Evolutionary conservation across 1,139 yeast species (phyloP).

Genomic region (Tardiomyces blankii): DNA sequence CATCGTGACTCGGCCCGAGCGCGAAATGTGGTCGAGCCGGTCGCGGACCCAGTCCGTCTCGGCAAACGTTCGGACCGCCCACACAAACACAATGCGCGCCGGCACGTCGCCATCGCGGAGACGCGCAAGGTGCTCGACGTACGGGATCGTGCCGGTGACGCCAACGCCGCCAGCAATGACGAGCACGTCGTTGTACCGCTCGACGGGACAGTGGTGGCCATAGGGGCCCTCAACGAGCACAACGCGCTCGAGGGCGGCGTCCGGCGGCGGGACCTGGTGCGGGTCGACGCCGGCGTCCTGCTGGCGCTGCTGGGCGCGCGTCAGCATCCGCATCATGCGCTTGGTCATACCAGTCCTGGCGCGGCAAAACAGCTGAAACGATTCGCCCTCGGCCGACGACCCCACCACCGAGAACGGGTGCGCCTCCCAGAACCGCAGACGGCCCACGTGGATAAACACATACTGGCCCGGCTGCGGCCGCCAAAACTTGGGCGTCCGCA

Average conservation of each 20-base stretch:
- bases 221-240: slow-evolving; percentile 57
- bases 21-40: slow-evolving; percentile 13
- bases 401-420: slow-evolving; percentile 57
- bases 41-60: slow-evolving; percentile 19
- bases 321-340: slow-evolving; percentile 14
- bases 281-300: neutral
- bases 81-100: slow-evolving; percentile 16
- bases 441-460: slow-evolving; percentile 45
- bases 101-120: slow-evolving; percentile 8
- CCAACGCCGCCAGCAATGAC: slow-evolving; percentile 69
- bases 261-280: slow-evolving; percentile 11
- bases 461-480: slow-evolving; percentile 50
- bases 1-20: slow-evolving; percentile 15
- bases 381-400: slow-evolving; percentile 23
- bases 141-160: slow-evolving; percentile 44
- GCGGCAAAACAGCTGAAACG: slow-evolving; percentile 27
- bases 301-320: slow-evolving; percentile 2
- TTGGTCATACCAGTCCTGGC: slow-evolving; percentile 27
- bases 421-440: slow-evolving; percentile 36
- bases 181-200: slow-evolving; percentile 42
- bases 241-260: slow-evolving; percentile 19
- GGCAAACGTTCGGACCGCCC: slow-evolving; percentile 17
- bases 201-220: slow-evolving; percentile 42
- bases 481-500: slow-evolving; percentile 30
- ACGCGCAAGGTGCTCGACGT: slow-evolving; percentile 17